Evolutionary conservation across 192 early-diverging fungal genomes (phyloP), one percentile per base, ranked within the genome.

Genomic region (Lobosporangium transversale): DNA sequence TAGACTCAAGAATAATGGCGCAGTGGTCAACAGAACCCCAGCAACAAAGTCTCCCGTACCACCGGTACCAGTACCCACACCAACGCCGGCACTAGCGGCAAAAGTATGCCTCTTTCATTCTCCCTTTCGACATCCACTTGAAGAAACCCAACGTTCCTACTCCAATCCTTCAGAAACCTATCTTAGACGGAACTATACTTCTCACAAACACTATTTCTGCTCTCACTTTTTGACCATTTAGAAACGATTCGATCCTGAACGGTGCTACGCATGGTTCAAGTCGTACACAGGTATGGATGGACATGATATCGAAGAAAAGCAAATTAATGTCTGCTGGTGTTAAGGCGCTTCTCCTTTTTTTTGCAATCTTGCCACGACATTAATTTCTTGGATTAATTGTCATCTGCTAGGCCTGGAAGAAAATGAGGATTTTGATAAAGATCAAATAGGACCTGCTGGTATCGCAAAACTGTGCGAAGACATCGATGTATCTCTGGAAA

Each of bases 391-490:
- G 32, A 58, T n/a, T 24, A 15, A 26, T 53, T 43, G 11, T n/a
- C n/a, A 29, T 24, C 11, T 20, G 24, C 17, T 62, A 71, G 70
- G 51, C 18, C 37, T 74, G 26, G 73, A 76, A 18, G 71, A 61
- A 0, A 65, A 76, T 43, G 70, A 74, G 24, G 70, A 75, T 48
- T 49, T 75, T 31, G 73, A 61, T 20, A 48, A 31, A 44, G 64
- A 76, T 8, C 58, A 57, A 58, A 67, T 76, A 17, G 73, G 73
- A 29, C 73, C 73, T n/a, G 50, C 17, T 26, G 73, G 73, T 12
- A 76, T 76, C 35, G 30, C 64, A 54, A 66, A 76, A 40, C 50
- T 76, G 11, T 76, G 73, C 36, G 73, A 76, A 10, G 73, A 76
- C 31, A 66, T 76, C 12, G 54, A 44, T 20, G 73, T 76, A 3